Conservation (phyloP, 2,329 filamentous ascomycete species). For the Xenoacremonium recifei region DNA sequence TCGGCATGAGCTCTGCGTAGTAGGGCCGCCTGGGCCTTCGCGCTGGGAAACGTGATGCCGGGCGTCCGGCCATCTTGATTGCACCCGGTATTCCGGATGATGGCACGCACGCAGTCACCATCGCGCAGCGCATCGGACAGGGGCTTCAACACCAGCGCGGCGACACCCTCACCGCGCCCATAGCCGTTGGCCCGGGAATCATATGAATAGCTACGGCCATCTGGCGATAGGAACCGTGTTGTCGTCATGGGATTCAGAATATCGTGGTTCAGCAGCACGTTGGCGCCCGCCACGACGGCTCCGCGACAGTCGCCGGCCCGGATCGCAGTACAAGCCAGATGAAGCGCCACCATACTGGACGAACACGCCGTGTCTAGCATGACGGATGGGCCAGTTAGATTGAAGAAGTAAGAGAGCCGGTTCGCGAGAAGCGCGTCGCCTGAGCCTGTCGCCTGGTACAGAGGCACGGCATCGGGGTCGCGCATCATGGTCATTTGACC, state of each 20-base stretch:
- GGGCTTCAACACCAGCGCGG: conserved; percentile 39
- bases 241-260: conserved; percentile 9
- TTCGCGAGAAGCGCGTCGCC: conserved; percentile 31
- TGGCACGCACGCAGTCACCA: conserved; percentile 28
- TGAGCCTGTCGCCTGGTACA: background rate
- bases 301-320: conserved; percentile 25
- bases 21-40: background rate
- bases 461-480: conserved; percentile 32
- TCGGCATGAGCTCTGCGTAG: conserved; percentile 9
- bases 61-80: conserved; percentile 39
- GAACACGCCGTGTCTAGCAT: conserved; percentile 40
- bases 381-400: conserved; percentile 33
- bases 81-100: conserved; percentile 32
- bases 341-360: conserved; percentile 35
- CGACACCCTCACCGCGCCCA: conserved; percentile 44
- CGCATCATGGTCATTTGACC: conserved; percentile 24
- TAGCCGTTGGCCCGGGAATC: conserved; percentile 41
- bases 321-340: conserved; percentile 35
- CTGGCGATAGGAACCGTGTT: background rate
- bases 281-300: conserved; percentile 18
- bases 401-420: conserved; percentile 29
- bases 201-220: conserved; percentile 27
- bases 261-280: conserved; percentile 17
- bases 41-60: conserved; percentile 34
- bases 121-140: conserved; percentile 39